These are phyloP conservation scores for Coniochaeta pulveracea DNA, from an alignment of 2,329 filamentous ascomycete genomes.

Conservation along the genomic window DNA sequence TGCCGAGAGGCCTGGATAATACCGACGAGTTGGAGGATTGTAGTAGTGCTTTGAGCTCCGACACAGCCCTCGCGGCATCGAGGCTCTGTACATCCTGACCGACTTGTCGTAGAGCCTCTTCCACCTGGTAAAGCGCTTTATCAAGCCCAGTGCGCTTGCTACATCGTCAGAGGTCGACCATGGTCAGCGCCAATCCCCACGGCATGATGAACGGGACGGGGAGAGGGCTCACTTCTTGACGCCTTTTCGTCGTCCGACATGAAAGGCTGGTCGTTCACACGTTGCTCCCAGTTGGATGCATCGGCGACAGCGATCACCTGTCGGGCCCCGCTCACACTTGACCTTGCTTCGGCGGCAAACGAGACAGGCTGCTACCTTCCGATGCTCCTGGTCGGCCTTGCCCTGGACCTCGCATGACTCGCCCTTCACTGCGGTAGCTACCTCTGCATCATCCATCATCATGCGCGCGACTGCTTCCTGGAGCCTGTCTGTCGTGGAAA, in stretches of 20 bases:
- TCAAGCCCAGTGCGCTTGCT: slow-evolving; percentile 66
- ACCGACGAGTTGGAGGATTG: slow-evolving; percentile 12
- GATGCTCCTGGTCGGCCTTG: slow-evolving; percentile 3
- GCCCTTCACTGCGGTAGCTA: too few relatives aligned
- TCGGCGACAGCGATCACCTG: slow-evolving; percentile 44
- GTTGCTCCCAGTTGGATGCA: slow-evolving; percentile 46
- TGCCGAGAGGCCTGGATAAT: too few relatives aligned
- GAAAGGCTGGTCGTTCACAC: slow-evolving; percentile 61
- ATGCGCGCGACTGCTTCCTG: too few relatives aligned
- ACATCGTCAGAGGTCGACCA: slow-evolving; percentile 9
- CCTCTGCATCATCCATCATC: too few relatives aligned
- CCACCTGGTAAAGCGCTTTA: slow-evolving; percentile 63
- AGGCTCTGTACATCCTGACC: slow-evolving; percentile 29
- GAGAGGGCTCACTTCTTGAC: slow-evolving; percentile 56
- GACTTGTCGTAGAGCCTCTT: slow-evolving; percentile 53
- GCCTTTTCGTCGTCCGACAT: slow-evolving; percentile 62
- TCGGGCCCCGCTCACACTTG: slow-evolving; percentile 47
- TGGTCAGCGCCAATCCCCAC: not conserved
- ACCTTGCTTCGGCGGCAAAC: slow-evolving; percentile 55
- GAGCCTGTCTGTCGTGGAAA: too few relatives aligned
- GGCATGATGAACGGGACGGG: not conserved
- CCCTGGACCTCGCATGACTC: not conserved
- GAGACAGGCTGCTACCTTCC: slow-evolving; percentile 3
- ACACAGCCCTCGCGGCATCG: slow-evolving; percentile 33
- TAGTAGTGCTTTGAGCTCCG: slow-evolving; percentile 29